Base-by-base conservation (phyloP, 1,284 basidiomycete genomes). In the Malassezia pachydermatis region DNA sequence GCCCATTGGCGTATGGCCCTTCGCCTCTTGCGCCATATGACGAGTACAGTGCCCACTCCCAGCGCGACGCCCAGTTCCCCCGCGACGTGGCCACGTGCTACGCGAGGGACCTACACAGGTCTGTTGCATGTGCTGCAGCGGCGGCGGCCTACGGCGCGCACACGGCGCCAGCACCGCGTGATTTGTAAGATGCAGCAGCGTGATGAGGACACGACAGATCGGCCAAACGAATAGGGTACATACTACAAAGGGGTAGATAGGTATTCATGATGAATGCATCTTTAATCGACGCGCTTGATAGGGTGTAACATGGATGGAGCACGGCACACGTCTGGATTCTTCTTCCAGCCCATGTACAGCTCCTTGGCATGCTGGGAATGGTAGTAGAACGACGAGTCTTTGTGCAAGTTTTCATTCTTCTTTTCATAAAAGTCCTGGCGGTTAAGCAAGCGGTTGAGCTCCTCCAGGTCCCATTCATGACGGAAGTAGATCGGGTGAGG, bases 401-500 rank as follows among this genome's bases (percentile, higher is more conserved):
- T 57, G 65, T 70, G 66, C 40, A 68, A 60, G 50, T 65, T 65
- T 45, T 71, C 68, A 58, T 70, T 61, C 46, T 60, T 60, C 63
- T 67, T 67, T 47, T 65, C 62, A 61, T 71, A 71, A 44, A 70
- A 68, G 44, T 70, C 64, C 5, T 57, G 63, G 41, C 65, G 54
- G 48, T 71, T 70, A 54, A 71, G 67, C n/a, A 61, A 46, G 23
- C 55, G 45, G 42, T 67, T 57, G 34, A 71, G 58, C 54, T 67
- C 62, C 46, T 64, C 57, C 27, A 60, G 52, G 45, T 70, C 67
- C 68, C 67, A 70, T 17, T 63, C 51, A 54, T 71, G 67, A 9
- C 68, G 58, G 55, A 71, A 71, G 60, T 67, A 70, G 57, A 71
- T 62, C n/a, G 68, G 68, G 44, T 68, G 65, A 6, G 68, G 68